Evolutionary conservation across 202 grass and related monocot genomes (phyloP).

Genomic region (Musa balbisiana): DNA sequence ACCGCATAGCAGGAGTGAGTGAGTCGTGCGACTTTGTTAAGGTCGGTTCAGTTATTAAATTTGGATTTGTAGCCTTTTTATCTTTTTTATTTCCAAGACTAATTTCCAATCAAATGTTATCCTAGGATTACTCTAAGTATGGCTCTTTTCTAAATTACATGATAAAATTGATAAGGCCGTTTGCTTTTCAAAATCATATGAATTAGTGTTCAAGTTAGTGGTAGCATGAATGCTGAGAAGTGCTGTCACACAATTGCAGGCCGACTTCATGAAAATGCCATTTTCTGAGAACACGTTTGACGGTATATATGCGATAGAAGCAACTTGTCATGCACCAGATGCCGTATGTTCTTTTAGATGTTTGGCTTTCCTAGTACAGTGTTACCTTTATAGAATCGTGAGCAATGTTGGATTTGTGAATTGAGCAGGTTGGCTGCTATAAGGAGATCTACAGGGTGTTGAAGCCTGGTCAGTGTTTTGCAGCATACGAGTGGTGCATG

Average conservation of each 20-base stretch:
- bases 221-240: background rate
- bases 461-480: conserved; percentile 97
- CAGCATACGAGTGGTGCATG: conserved; percentile 94
- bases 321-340: conserved; percentile 91
- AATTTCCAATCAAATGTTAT: too few relatives aligned
- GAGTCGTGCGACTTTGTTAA: conserved; percentile 77
- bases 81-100: background rate
- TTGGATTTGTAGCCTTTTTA: background rate
- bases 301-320: conserved; percentile 81
- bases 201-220: background rate
- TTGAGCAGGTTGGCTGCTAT: conserved; percentile 71
- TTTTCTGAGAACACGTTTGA: conserved; percentile 68
- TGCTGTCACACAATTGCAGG: conserved; percentile 34
- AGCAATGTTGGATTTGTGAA: background rate
- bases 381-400: too few relatives aligned
- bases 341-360: conserved; percentile 32
- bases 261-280: conserved; percentile 93
- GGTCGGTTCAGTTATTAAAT: conserved; percentile 35
- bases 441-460: conserved; percentile 90
- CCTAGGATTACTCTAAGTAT: too few relatives aligned
- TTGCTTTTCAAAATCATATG: background rate
- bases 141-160: too few relatives aligned
- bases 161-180: too few relatives aligned
- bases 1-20: conserved; percentile 54
- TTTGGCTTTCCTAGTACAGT: background rate